A percentile compares a stretch with the other conserved stretches of the same genome.
phyloP scores from a whole-genome alignment of 2,329 filamentous ascomycete genomes.

The Karstenula rhodostoma region DNA sequence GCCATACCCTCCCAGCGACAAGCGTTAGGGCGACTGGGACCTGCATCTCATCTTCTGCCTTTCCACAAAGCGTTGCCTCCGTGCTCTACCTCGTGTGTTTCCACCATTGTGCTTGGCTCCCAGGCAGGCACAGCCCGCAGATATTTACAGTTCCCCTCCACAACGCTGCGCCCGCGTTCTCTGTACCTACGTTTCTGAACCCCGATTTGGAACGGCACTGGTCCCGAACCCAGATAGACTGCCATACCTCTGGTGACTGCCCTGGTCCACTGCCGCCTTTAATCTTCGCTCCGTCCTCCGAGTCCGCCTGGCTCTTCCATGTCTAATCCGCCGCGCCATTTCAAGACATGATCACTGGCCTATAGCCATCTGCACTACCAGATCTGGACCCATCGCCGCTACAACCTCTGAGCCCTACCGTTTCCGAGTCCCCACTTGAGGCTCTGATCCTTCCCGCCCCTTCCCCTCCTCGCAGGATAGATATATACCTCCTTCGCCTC shows the following conservation, averaged over 20 bases:
- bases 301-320: constrained; percentile 38
- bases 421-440: constrained; percentile 40
- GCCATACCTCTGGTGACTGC: constrained; percentile 34
- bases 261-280: constrained; percentile 38
- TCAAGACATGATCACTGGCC: constrained; percentile 43
- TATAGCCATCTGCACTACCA: constrained; percentile 42
- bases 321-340: constrained; percentile 34
- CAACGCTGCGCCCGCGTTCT: constrained; percentile 40
- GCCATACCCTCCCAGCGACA: constrained; percentile 27
- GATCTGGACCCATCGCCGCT: constrained; percentile 41
- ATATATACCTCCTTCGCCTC: constrained; percentile 44
- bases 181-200: constrained; percentile 37
- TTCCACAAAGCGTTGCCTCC: constrained; percentile 20
- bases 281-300: constrained; percentile 39
- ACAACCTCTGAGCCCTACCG: constrained; percentile 30
- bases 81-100: constrained; percentile 26
- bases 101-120: constrained; percentile 37
- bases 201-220: constrained; percentile 44
- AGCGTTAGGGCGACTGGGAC: constrained; percentile 33
- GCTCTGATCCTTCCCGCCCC: constrained; percentile 42
- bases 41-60: constrained; percentile 39
- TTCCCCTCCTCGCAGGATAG: constrained; percentile 35
- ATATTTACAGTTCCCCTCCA: constrained; percentile 48
- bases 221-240: constrained; percentile 36
- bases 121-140: constrained; percentile 49